Evolutionary conservation across 352 stramenopile species (phyloP).

Genomic region (Hyaloperonospora brassicae): DNA sequence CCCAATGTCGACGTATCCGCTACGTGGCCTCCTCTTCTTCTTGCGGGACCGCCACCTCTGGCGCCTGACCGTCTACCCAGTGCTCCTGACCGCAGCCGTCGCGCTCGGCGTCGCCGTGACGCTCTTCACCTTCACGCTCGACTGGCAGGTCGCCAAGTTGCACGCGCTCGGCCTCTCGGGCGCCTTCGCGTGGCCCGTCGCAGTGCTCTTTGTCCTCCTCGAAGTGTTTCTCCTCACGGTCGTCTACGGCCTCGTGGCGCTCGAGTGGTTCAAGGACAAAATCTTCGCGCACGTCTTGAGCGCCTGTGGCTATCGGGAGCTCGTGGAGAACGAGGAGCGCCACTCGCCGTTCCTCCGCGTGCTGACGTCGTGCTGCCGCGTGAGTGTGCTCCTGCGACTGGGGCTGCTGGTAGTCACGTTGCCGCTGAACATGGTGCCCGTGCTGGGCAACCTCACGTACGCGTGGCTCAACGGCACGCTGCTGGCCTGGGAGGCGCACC

Average conservation of each 20-base stretch:
- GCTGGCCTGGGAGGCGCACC: conserved; percentile 46
- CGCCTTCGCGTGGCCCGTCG: conserved; percentile 46
- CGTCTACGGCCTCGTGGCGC: conserved; percentile 36
- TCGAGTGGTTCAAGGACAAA: conserved; percentile 43
- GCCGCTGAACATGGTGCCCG: conserved; percentile 50
- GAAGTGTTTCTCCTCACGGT: conserved; percentile 49
- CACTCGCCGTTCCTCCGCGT: conserved; percentile 34
- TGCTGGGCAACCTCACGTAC: conserved; percentile 45
- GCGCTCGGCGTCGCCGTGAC: conserved; percentile 30
- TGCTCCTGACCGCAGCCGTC: conserved; percentile 44
- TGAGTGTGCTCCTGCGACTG: conserved; percentile 40
- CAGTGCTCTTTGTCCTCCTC: conserved; percentile 40
- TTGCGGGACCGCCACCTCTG: conserved; percentile 38
- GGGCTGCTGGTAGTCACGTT: conserved; percentile 41
- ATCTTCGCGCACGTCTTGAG: conserved; percentile 47
- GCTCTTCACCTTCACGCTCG: conserved; percentile 33
- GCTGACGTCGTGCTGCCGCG: conserved; percentile 36
- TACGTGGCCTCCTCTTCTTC: conserved; percentile 38
- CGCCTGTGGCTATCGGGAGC: conserved; percentile 29
- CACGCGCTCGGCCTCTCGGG: conserved; percentile 29
- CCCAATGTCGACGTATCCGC: conserved; percentile 35
- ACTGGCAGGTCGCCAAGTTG: conserved; percentile 31
- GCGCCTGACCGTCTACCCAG: conserved; percentile 33
- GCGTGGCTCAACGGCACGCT: conserved; percentile 51
- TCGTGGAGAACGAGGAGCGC: conserved; percentile 37